These are phyloP conservation scores for Phytophthora hybrid DNA, from an alignment of 352 stramenopile genomes.

Conservation along the genomic window DNA sequence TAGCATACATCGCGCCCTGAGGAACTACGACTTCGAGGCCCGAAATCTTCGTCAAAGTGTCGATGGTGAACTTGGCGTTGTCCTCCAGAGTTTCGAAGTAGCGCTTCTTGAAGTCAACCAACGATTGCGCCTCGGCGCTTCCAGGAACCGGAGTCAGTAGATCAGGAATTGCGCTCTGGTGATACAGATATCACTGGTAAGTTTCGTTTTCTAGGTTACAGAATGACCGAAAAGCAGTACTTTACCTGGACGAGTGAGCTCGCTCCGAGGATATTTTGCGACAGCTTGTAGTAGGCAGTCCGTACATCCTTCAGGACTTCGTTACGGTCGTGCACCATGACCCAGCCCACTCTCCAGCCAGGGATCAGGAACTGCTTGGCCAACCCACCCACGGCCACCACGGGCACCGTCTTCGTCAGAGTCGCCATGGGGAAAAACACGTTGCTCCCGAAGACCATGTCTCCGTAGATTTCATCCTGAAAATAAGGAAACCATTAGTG, in stretches of 20 bases:
- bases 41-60: slow-evolving; percentile 75
- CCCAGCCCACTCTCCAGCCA: slow-evolving; percentile 96
- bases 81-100: slow-evolving; percentile 86
- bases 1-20: slow-evolving; percentile 96
- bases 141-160: slow-evolving; percentile 75
- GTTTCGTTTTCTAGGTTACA: background rate
- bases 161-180: slow-evolving; percentile 81
- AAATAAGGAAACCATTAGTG: background rate
- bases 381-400: slow-evolving; percentile 86
- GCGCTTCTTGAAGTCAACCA: slow-evolving; percentile 83
- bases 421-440: slow-evolving; percentile 87
- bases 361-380: slow-evolving; percentile 97
- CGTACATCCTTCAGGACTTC: slow-evolving; percentile 84
- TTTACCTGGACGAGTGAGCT: slow-evolving; percentile 89
- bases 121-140: slow-evolving; percentile 64
- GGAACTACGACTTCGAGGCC: slow-evolving; percentile 90
- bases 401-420: slow-evolving; percentile 81
- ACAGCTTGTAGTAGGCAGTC: slow-evolving; percentile 91
- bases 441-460: slow-evolving; percentile 82
- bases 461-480: slow-evolving; percentile 86
- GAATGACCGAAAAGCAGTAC: background rate
- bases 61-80: slow-evolving; percentile 89
- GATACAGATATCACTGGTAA: background rate
- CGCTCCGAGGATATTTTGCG: slow-evolving; percentile 93
- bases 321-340: slow-evolving; percentile 94